phyloP scores from a whole-genome alignment of 805 yeast species.

The Komagataella populi region DNA sequence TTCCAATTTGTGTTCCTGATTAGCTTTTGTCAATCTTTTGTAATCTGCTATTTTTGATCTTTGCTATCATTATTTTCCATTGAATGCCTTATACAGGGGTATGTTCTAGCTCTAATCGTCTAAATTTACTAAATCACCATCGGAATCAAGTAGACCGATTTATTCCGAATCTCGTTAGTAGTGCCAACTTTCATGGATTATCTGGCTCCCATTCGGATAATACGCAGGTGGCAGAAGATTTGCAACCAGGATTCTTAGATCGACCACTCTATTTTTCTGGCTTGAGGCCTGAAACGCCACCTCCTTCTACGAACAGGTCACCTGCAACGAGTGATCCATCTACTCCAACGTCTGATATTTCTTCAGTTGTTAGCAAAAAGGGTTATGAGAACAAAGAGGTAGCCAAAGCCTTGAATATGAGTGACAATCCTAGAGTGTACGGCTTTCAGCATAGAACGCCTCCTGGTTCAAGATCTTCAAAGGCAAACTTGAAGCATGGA shows the following conservation, averaged over 20 bases:
- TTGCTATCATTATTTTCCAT: constrained; percentile 6
- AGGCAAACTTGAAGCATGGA: constrained; percentile 2
- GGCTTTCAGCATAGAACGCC: not conserved
- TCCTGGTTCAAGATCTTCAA: not conserved
- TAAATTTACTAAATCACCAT: not conserved
- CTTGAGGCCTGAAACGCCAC: not conserved
- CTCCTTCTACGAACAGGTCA: not conserved
- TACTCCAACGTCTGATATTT: not conserved
- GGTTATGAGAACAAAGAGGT: constrained; percentile 1
- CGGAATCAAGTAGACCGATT: not conserved
- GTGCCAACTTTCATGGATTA: not conserved
- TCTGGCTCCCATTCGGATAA: not conserved
- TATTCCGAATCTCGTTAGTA: not conserved
- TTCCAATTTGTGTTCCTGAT: not conserved
- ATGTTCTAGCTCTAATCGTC: not conserved
- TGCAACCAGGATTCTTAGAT: not conserved
- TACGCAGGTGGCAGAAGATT: not conserved
- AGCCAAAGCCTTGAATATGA: not conserved
- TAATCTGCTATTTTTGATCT: not conserved
- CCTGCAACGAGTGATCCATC: not conserved
- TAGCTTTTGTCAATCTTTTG: not conserved
- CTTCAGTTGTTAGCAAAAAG: not conserved
- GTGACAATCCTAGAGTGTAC: not conserved
- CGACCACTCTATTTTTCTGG: not conserved
- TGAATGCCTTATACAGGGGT: constrained; percentile 1